Evolutionary conservation across 371 early-diverging fungal species (phyloP).

Genomic region (Mortierella sp.): DNA sequence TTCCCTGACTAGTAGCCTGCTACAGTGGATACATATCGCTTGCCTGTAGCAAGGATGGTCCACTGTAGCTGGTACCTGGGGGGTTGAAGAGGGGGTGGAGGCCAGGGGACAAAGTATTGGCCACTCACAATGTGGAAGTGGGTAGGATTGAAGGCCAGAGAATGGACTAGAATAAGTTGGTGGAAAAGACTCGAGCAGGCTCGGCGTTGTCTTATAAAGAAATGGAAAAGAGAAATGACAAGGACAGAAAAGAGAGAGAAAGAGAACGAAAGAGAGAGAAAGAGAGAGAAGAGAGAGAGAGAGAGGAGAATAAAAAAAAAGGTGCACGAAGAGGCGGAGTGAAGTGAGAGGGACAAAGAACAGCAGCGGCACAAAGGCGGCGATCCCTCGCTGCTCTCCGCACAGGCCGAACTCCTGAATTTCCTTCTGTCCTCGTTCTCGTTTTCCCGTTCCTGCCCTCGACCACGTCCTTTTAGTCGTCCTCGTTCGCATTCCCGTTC

Average conservation of each 20-base stretch:
- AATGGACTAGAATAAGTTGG: background rate
- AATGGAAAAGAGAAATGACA: background rate
- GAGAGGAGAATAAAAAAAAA: background rate
- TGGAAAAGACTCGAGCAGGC: background rate
- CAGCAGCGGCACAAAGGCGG: background rate
- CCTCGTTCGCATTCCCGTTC: no score
- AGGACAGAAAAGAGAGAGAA: background rate
- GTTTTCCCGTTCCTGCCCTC: background rate
- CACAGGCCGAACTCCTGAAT: background rate
- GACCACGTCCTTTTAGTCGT: no score
- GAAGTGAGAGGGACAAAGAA: background rate
- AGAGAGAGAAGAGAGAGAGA: background rate
- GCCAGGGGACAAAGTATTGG: no score
- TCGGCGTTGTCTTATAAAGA: background rate
- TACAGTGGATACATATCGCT: no score
- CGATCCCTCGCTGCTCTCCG: constrained; percentile 5
- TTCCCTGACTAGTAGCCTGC: no score
- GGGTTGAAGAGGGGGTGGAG: background rate
- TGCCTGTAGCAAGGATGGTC: no score
- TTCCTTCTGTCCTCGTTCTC: constrained; percentile 5
- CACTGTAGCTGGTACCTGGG: no score
- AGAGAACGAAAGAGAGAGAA: constrained; percentile 1
- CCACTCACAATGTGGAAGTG: background rate
- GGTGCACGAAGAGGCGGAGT: background rate
- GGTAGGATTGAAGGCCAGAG: background rate